Percentiles rank a stretch among this genome's conserved stretches.
phyloP scores from a whole-genome alignment of 78 protist genomes.

The Anaeramoeba flamelloides region DNA sequence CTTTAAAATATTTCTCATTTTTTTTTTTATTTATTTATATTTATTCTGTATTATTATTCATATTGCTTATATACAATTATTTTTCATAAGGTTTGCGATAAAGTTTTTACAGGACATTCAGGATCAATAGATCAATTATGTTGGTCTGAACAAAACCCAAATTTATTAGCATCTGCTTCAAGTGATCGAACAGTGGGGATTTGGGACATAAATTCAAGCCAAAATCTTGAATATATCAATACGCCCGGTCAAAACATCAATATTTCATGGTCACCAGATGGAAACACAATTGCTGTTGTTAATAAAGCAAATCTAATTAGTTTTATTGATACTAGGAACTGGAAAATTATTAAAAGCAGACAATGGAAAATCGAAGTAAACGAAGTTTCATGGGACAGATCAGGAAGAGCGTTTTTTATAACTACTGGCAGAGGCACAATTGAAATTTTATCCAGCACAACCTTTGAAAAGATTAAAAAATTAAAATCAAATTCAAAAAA shows the following conservation, averaged over 20 bases:
- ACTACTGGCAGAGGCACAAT: constrained; percentile 10
- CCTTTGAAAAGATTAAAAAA: background rate
- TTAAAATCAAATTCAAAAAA: constrained; percentile 12
- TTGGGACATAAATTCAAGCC: constrained; percentile 7
- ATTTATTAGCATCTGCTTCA: constrained; percentile 14
- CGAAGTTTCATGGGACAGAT: constrained; percentile 17
- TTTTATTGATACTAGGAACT: constrained; percentile 6
- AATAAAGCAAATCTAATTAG: constrained; percentile 12
- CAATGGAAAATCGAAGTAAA: constrained; percentile 10
- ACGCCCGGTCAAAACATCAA: constrained; percentile 24
- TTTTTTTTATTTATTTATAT: too few relatives aligned
- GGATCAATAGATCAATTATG: background rate
- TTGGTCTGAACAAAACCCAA: background rate
- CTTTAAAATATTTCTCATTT: too few relatives aligned
- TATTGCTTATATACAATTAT: background rate
- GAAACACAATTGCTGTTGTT: constrained; percentile 14
- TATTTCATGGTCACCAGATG: constrained; percentile 17
- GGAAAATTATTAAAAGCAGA: background rate
- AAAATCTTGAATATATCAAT: background rate
- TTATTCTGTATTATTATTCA: too few relatives aligned
- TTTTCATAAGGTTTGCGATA: background rate
- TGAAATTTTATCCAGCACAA: background rate
- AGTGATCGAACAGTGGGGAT: constrained; percentile 18
- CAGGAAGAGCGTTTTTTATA: constrained; percentile 2
- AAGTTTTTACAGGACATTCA: background rate